Percentiles rank a stretch among this genome's conserved stretches.
phyloP scores from a whole-genome alignment of 306 rosid genomes.

The Rosa lucieae region DNA sequence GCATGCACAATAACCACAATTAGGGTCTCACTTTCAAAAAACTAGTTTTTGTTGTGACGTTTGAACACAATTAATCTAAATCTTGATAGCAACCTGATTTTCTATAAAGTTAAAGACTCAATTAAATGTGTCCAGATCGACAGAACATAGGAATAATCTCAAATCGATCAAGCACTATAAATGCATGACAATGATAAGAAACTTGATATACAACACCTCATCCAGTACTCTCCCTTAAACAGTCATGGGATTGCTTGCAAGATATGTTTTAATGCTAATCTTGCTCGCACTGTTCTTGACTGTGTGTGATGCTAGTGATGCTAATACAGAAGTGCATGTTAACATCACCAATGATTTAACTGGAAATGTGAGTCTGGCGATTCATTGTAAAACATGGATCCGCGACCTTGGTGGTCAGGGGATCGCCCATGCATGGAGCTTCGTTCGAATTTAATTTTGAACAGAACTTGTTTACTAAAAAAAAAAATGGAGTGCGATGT shows the following conservation, averaged over 20 bases:
- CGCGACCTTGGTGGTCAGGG: neutral
- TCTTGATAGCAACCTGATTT: neutral
- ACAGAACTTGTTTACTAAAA: neutral
- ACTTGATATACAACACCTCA: neutral
- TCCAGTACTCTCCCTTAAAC: neutral
- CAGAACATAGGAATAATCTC: neutral
- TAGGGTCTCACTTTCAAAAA: neutral
- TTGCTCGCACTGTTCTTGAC: neutral
- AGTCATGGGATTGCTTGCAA: neutral
- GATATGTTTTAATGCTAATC: neutral
- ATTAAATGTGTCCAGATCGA: neutral
- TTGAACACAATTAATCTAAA: neutral
- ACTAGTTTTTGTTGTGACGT: neutral
- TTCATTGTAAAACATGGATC: neutral
- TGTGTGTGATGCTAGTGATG: neutral
- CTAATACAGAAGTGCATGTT: neutral
- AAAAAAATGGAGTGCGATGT: neutral
- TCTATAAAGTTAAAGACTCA: neutral
- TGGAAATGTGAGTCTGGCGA: neutral
- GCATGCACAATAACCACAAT: too few species aligned
- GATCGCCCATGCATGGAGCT: neutral
- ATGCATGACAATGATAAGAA: neutral
- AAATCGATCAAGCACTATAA: neutral
- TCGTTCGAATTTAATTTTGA: neutral
- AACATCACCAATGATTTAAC: neutral